A percentile compares a stretch with the other conserved stretches of the same genome.
These are phyloP conservation scores for Willaertia magna DNA, from an alignment of 208 protist species.

Conservation along the genomic window DNA sequence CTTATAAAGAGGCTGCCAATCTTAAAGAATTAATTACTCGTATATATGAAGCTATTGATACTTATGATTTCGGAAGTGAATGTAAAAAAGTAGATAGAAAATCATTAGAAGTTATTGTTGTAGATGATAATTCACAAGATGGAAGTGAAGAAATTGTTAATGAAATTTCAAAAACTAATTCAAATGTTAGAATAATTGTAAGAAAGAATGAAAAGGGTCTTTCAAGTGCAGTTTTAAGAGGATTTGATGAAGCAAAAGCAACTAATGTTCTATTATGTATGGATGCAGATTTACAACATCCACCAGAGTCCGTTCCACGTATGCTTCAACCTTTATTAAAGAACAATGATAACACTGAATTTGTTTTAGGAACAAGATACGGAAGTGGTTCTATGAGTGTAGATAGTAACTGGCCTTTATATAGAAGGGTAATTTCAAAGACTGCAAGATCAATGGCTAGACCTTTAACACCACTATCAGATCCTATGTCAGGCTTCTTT, in stretches of 20 bases:
- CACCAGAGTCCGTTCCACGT: conserved; percentile 55
- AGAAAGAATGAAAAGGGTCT: neutral
- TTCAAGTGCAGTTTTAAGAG: neutral
- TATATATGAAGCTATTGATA: neutral
- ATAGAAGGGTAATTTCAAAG: conserved; percentile 67
- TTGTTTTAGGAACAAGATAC: conserved; percentile 70
- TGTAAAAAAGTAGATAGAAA: neutral
- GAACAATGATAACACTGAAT: conserved; percentile 32
- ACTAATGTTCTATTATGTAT: neutral
- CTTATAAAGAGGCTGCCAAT: neutral
- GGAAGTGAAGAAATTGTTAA: neutral
- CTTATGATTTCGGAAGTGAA: neutral
- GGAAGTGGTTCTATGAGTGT: conserved; percentile 43
- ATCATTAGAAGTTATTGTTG: neutral
- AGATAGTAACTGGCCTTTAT: conserved; percentile 63
- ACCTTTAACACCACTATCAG: conserved; percentile 62
- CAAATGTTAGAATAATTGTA: neutral
- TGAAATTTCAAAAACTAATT: neutral
- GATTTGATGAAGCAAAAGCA: conserved; percentile 1
- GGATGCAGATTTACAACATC: conserved; percentile 35
- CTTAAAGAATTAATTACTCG: neutral
- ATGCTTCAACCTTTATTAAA: conserved; percentile 49
- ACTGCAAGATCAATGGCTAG: conserved; percentile 57
- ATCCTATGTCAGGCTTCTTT: conserved; percentile 83
- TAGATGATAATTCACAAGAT: conserved; percentile 9